Conservation (phyloP, 306 rosid species). For the Prunus mira region DNA sequence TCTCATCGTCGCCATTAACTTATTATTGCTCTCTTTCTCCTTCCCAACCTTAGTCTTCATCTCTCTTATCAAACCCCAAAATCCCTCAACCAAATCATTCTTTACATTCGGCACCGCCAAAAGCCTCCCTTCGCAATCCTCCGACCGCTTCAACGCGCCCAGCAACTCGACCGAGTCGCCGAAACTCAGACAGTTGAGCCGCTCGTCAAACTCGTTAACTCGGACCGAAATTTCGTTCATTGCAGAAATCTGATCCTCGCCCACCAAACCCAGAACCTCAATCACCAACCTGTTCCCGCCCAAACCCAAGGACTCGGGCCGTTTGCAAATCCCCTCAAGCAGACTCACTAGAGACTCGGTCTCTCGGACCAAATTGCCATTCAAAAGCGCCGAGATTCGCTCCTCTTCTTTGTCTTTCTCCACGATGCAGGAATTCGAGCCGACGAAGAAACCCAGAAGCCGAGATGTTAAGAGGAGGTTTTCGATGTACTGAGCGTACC, state of each 20-base stretch:
- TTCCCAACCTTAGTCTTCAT: conserved; percentile 33
- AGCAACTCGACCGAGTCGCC: conserved; percentile 68
- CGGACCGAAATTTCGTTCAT: conserved; percentile 31
- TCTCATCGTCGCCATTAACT: conserved; percentile 1
- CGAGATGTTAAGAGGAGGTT: conserved; percentile 46
- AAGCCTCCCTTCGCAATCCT: conserved; percentile 45
- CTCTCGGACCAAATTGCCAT: conserved; percentile 45
- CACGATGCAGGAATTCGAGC: conserved; percentile 7
- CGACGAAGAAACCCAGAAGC: conserved; percentile 49
- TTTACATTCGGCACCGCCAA: conserved; percentile 6
- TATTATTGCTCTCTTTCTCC: conserved; percentile 9
- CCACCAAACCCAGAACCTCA: conserved; percentile 42
- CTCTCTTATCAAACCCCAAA: conserved; percentile 52
- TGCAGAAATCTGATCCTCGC: conserved; percentile 39
- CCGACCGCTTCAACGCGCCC: conserved; percentile 56
- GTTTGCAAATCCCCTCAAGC: conserved; percentile 41
- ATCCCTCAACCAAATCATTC: conserved; percentile 11
- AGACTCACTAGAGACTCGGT: conserved; percentile 46
- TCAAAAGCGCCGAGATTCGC: conserved; percentile 37
- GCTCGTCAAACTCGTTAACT: conserved; percentile 50
- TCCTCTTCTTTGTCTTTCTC: conserved; percentile 36
- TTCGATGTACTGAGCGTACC: conserved; percentile 73
- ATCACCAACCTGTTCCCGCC: conserved; percentile 42
- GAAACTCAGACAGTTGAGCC: conserved; percentile 52
- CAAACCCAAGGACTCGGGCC: conserved; percentile 29